A percentile compares a stretch with the other conserved stretches of the same genome.
These are phyloP conservation scores for Proliferodiscus dingleyae DNA, from an alignment of 2,329 filamentous ascomycete species.

Conservation along the genomic window DNA sequence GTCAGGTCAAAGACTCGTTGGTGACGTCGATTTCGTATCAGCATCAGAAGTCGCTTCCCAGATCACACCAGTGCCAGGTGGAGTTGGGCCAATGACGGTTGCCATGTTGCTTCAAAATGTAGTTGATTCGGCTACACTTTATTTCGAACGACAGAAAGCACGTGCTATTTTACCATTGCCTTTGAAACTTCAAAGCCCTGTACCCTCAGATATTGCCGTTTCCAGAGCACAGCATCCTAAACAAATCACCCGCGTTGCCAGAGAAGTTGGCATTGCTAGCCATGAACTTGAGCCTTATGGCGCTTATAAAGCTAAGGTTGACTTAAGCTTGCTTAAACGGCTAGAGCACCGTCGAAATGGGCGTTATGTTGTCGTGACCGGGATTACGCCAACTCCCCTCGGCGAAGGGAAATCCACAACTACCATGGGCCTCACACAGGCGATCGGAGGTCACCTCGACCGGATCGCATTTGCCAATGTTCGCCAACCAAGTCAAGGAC, in stretches of 20 bases:
- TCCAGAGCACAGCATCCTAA: slow-evolving; percentile 90
- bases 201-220: slow-evolving; percentile 93
- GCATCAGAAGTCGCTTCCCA: slow-evolving; percentile 81
- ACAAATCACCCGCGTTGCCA: slow-evolving; percentile 76
- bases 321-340: slow-evolving; percentile 74
- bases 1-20: slow-evolving; percentile 85
- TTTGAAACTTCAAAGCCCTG: slow-evolving; percentile 70
- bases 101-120: slow-evolving; percentile 98
- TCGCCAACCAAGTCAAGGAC: slow-evolving; percentile 91
- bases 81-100: slow-evolving; percentile 97
- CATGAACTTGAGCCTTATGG: slow-evolving; percentile 93
- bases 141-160: slow-evolving; percentile 78
- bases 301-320: slow-evolving; percentile 92
- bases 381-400: slow-evolving; percentile 93
- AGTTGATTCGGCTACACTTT: slow-evolving; percentile 74
- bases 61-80: slow-evolving; percentile 94
- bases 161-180: slow-evolving; percentile 79
- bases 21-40: slow-evolving; percentile 88
- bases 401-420: slow-evolving; percentile 98
- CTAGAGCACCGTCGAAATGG: slow-evolving; percentile 84
- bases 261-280: slow-evolving; percentile 81
- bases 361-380: slow-evolving; percentile 86
- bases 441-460: slow-evolving; percentile 81
- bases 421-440: slow-evolving; percentile 91
- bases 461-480: slow-evolving; percentile 94